phyloP scores from a whole-genome alignment of 352 stramenopile species.

The Discostella stelligera region DNA sequence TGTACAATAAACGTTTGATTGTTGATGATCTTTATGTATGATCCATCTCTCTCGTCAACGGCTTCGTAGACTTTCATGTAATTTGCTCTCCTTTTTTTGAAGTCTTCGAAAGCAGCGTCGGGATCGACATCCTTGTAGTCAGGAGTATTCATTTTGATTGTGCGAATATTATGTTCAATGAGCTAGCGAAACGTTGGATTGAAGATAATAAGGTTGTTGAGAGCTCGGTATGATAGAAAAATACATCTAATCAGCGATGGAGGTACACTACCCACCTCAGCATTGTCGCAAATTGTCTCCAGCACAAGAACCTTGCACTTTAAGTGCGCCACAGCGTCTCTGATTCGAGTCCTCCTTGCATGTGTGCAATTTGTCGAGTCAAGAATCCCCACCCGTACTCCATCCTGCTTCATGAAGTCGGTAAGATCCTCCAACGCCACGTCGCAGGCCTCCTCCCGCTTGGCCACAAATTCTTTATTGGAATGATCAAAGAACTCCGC shows the following conservation, averaged over 20 bases:
- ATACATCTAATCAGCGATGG: background rate
- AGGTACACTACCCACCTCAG: constrained; percentile 77
- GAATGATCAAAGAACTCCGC: constrained; percentile 90
- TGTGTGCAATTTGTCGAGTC: constrained; percentile 78
- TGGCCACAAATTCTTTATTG: constrained; percentile 83
- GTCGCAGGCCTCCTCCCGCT: constrained; percentile 86
- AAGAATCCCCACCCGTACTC: constrained; percentile 68
- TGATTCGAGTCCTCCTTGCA: constrained; percentile 60
- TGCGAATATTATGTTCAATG: constrained; percentile 82
- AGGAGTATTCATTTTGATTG: constrained; percentile 79
- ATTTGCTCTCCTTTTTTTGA: constrained; percentile 69
- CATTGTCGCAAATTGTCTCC: constrained; percentile 91
- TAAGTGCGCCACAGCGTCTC: constrained; percentile 63
- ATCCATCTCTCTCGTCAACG: constrained; percentile 68
- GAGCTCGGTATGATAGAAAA: constrained; percentile 3
- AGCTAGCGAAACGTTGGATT: constrained; percentile 37
- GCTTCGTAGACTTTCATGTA: constrained; percentile 78
- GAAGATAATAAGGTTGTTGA: constrained; percentile 11
- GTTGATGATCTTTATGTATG: constrained; percentile 82
- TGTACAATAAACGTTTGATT: constrained; percentile 81
- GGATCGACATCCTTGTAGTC: constrained; percentile 80
- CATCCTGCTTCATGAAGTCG: constrained; percentile 55
- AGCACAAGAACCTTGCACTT: constrained; percentile 87
- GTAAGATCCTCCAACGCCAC: constrained; percentile 51
- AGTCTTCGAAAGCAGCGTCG: constrained; percentile 75